Percentiles rank a stretch among this genome's conserved stretches.
phyloP scores from a whole-genome alignment of 495 filamentous ascomycete species.

The Daldinia caldariorum region DNA sequence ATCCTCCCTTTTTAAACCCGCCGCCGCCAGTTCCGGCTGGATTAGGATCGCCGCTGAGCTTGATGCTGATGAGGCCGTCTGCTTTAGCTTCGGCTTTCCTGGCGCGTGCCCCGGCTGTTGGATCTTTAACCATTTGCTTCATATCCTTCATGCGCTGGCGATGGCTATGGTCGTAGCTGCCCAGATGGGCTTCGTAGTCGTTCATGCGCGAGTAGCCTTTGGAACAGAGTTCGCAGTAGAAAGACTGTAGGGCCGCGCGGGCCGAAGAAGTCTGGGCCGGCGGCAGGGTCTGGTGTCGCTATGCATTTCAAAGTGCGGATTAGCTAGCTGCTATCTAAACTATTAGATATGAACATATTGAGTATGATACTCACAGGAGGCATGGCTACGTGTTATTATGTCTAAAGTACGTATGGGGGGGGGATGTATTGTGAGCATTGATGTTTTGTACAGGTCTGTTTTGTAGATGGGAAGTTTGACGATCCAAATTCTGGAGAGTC shows the following conservation, averaged over 20 bases:
- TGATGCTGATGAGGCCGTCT: constrained; percentile 69
- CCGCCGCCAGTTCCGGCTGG: constrained; percentile 3
- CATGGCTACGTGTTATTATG: constrained; percentile 47
- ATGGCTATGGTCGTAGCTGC: constrained; percentile 76
- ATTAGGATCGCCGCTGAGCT: constrained; percentile 55
- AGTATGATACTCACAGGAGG: constrained; percentile 34
- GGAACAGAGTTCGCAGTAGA: constrained; percentile 80
- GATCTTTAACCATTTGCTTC: constrained; percentile 71
- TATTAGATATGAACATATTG: not conserved
- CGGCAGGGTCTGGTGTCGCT: constrained; percentile 62
- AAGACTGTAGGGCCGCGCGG: constrained; percentile 84
- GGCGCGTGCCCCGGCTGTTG: constrained; percentile 66
- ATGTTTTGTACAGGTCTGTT: not conserved
- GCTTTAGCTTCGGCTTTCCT: constrained; percentile 76
- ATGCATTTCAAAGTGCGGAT: constrained; percentile 13
- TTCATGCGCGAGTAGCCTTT: constrained; percentile 77
- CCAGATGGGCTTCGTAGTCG: constrained; percentile 74
- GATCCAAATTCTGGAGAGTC: too few species aligned
- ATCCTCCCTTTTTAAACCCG: constrained; percentile 66
- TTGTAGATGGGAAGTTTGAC: constrained; percentile 2
- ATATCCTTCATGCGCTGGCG: constrained; percentile 73
- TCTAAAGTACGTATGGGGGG: too few species aligned
- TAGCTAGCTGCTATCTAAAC: not conserved
- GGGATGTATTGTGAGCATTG: too few species aligned
- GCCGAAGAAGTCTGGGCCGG: constrained; percentile 81